Evolutionary conservation across 345 rosid genomes (phyloP), one percentile per base, ranked within the genome.

Genomic region (Murraya koenigii): DNA sequence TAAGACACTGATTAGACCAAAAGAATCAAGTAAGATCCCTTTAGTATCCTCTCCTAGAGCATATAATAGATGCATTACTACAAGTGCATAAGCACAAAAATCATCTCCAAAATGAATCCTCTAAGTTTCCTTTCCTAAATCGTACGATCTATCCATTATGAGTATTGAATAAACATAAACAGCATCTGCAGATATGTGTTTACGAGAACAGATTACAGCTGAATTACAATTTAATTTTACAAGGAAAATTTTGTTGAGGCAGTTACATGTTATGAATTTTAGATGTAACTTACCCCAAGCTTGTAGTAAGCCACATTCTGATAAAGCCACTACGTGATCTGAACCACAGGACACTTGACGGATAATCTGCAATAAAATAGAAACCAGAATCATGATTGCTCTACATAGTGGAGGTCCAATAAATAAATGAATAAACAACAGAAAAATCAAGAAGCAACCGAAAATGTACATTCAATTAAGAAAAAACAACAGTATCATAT

Each of bases 331-430:
- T 79, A 87, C 95, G 84, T 96, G 99, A 78, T 86, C 97, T 71
- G 95, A 91, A 56, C 97, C 99, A 88, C 97, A 92, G 71, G 98
- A 94, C 28, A 91, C 98, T 85, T 96, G 95, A 58, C 82, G 56
- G 73, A 94, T 87, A 54, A 82, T 81, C 99, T 94, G 85, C 32
- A 72, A 78, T 30, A 69, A 47, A 73, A 22, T 33, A 36, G 76
- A 68, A 78, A 25, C 6, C 38, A 59, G 25, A 19, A 65, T 44
- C 73, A 73, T 8, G 49, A 76, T 60, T 35, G 38, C 33, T 35
- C 35, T 52, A 56, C 7, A 52, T 60, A 54, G 26, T 23, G 56
- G 44, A 26, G 59, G 38, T 36, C 55, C 36, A 32, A 66, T 26
- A 58, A 63, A 39, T 22, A 35, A 68, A 32, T 39, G 19, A 7